Evolutionary conservation across 352 stramenopile genomes (phyloP).

Genomic region (Pythium oligandrum): DNA sequence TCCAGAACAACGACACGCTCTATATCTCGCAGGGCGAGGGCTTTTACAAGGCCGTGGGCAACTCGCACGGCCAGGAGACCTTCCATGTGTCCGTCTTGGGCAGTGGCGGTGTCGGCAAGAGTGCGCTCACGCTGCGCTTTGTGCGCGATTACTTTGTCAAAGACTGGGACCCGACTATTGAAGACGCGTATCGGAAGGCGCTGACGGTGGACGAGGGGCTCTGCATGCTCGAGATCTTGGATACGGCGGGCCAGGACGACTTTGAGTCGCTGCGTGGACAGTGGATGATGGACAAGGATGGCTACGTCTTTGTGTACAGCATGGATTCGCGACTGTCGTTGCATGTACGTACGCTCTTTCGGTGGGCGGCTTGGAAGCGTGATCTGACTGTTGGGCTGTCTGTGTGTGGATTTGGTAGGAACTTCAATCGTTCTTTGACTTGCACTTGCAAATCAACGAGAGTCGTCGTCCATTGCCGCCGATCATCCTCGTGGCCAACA

Average conservation of each 20-base stretch:
- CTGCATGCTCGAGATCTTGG: conserved; percentile 88
- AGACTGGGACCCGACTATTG: conserved; percentile 90
- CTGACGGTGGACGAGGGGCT: conserved; percentile 80
- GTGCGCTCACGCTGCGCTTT: conserved; percentile 86
- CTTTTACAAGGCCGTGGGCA: conserved; percentile 77
- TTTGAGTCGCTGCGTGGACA: conserved; percentile 86
- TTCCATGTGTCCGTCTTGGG: conserved; percentile 86
- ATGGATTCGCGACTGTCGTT: conserved; percentile 87
- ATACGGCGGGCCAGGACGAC: conserved; percentile 88
- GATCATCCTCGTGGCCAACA: conserved; percentile 88
- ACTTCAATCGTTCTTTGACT: conserved; percentile 84
- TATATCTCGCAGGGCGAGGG: conserved; percentile 80
- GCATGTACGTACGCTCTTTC: conserved; percentile 33
- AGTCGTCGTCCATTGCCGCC: conserved; percentile 66
- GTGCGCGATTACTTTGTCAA: conserved; percentile 89
- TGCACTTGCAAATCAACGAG: conserved; percentile 88
- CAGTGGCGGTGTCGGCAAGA: conserved; percentile 89
- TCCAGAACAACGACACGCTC: conserved; percentile 88
- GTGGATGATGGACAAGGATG: conserved; percentile 91
- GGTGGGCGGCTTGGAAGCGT: conserved; percentile 4
- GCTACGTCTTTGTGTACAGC: conserved; percentile 90
- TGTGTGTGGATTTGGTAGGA: conserved; percentile 31
- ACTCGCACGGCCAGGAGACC: conserved; percentile 69
- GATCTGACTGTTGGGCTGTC: conserved; percentile 2
- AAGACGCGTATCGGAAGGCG: conserved; percentile 88